A percentile compares a stretch with the other conserved stretches of the same genome.
Evolutionary conservation across 176 grass and related monocot species (phyloP).

Genomic region (Panicum miliaceum): DNA sequence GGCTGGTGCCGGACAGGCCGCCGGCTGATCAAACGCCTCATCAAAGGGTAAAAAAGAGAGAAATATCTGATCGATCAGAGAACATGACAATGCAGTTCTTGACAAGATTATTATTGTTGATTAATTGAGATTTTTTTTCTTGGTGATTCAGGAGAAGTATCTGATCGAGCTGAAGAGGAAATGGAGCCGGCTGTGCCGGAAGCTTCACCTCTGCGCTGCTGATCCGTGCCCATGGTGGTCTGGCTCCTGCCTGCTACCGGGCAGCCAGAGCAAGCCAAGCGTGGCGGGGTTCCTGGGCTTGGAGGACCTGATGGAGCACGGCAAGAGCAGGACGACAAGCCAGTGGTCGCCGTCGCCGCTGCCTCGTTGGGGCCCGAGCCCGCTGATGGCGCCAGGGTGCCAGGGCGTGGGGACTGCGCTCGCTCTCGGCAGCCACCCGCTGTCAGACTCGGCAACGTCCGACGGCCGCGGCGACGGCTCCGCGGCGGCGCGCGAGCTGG

Average conservation of each 20-base stretch:
- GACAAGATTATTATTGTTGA: background rate
- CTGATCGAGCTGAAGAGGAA: constrained; percentile 80
- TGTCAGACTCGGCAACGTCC: constrained; percentile 81
- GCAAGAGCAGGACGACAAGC: constrained; percentile 1
- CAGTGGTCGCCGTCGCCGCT: constrained; percentile 19
- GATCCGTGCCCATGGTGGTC: constrained; percentile 59
- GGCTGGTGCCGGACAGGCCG: constrained; percentile 56
- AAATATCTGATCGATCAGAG: background rate
- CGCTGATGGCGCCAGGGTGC: background rate
- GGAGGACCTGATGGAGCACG: constrained; percentile 9
- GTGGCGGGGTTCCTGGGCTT: constrained; percentile 44
- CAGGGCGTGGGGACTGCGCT: constrained; percentile 35
- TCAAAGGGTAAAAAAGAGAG: constrained; percentile 58
- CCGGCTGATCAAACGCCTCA: constrained; percentile 22
- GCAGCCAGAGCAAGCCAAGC: constrained; percentile 44
- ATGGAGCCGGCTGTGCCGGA: constrained; percentile 83
- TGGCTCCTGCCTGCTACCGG: constrained; percentile 22
- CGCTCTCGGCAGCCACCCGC: constrained; percentile 50
- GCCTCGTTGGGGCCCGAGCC: background rate
- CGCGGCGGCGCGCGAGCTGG: constrained; percentile 44
- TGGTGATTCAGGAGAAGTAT: constrained; percentile 48
- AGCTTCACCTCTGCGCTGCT: constrained; percentile 55
- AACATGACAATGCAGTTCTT: background rate
- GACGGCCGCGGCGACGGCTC: constrained; percentile 10
- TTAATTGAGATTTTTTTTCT: background rate